Conservation (phyloP, 225 moss, liverwort and hornwort genomes). For the Rhytidiadelphus loreus region DNA sequence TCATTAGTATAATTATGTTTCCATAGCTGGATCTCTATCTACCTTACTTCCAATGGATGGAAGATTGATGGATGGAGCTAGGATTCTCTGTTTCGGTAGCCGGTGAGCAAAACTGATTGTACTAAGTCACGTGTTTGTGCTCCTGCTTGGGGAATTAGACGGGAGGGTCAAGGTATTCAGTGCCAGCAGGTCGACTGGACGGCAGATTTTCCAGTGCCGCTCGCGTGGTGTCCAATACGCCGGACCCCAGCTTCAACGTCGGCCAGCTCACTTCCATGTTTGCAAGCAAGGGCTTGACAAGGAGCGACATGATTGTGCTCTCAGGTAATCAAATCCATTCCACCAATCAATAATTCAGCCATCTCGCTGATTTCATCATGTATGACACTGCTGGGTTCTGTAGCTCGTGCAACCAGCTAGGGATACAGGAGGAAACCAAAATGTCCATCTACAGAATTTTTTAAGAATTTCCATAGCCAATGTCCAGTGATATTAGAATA, state of each 20-base stretch:
- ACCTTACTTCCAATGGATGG: neutral
- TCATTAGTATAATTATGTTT: no score
- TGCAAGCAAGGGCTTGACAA: slow-evolving; percentile 28
- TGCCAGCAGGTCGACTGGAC: slow-evolving; percentile 29
- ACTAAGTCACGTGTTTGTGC: neutral
- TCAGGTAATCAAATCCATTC: slow-evolving; percentile 11
- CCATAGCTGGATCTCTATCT: neutral
- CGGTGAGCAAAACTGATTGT: neutral
- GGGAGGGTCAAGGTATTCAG: slow-evolving; percentile 19
- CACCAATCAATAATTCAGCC: neutral
- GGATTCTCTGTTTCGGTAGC: neutral
- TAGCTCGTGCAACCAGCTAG: neutral
- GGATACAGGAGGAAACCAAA: neutral
- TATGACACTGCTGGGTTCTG: no score
- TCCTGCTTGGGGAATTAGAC: slow-evolving; percentile 3
- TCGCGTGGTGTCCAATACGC: neutral
- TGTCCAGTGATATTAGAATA: neutral
- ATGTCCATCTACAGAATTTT: no score
- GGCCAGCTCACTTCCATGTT: slow-evolving; percentile 19
- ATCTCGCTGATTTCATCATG: neutral
- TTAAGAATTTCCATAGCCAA: neutral
- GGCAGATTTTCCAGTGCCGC: slow-evolving; percentile 16
- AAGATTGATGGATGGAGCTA: no score
- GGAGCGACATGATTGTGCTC: slow-evolving; percentile 42
- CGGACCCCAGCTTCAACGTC: slow-evolving; percentile 6